Evolutionary conservation across 2,329 filamentous ascomycete genomes (phyloP), one percentile per base, ranked within the genome.

Genomic region (Botrytis aclada): DNA sequence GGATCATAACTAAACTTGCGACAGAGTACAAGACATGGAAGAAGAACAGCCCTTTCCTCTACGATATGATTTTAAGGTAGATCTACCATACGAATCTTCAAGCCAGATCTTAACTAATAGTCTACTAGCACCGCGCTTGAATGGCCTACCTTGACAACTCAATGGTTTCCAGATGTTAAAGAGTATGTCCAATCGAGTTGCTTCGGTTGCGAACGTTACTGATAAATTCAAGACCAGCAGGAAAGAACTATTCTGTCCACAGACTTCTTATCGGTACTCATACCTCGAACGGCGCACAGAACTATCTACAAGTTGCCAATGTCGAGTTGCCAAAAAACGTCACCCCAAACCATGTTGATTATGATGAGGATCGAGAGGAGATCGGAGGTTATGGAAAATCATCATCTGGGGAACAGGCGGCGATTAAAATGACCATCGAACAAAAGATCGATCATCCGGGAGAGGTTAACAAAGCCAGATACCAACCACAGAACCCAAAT

Each of bases 1-100:
- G 7, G 60, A 34, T 34, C 74, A 29, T 71, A 8, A 47, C 22
- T 65, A 62, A 22, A 69, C 60, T 51, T 79, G 29, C 60, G 16
- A 32, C 37, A 94, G 96, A 99, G 83, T 99, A 99, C 88, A 99
- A 99, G 83, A 98, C 95, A 77, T 99, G 96, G 96, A 99, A 99
- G 88, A 99, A 99, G 87, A 99, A 99, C 84, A 94, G 93, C 77
- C 95, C 96, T 5, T 98, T 98, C 81, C 92, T 99, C 79, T 99
- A 99, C 83, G 96, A 99, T 82, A 93, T 98, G 90, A 96, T 99
- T 77, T 87, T 98, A 76, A 95, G 90, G 90, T 90, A 83, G 18
- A 34, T 29, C 51, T 56, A 41, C n/a, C 29, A 71, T 72, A 29
- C 62, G 20, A 47, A 34, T 22, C 8, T n/a, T 12, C 39, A 69